A percentile compares a stretch with the other conserved stretches of the same genome.
Evolutionary conservation across 192 early-diverging fungal genomes (phyloP).

Genomic region (Rhizoclosmatium sp.): DNA sequence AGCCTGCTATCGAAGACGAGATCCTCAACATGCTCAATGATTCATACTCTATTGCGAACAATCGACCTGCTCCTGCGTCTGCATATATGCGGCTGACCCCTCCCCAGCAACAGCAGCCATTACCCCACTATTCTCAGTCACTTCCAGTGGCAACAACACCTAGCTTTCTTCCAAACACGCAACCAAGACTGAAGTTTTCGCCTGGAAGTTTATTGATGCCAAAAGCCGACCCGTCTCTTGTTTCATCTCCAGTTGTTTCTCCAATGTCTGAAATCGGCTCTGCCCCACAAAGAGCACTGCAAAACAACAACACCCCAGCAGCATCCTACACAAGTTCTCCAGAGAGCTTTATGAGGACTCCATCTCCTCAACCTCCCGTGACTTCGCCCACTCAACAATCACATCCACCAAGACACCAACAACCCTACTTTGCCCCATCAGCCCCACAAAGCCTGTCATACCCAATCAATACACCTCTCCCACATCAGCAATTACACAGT

Average conservation of each 20-base stretch:
- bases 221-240: neutral
- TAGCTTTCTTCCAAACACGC: neutral
- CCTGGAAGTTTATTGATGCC: neutral
- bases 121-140: too few species aligned
- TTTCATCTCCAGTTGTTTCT: neutral
- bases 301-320: neutral
- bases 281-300: too few species aligned
- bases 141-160: too few species aligned
- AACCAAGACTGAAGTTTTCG: neutral
- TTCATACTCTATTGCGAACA: too few species aligned
- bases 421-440: neutral
- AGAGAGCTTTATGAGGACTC: neutral
- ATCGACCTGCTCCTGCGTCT: too few species aligned
- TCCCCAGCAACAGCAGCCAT: too few species aligned
- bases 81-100: too few species aligned
- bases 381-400: neutral
- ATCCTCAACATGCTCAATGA: too few species aligned
- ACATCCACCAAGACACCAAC: neutral
- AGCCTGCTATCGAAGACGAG: too few species aligned
- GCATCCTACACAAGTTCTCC: neutral
- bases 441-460: neutral
- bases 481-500: neutral
- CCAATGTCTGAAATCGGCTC: neutral
- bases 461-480: neutral
- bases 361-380: neutral